phyloP scores from a whole-genome alignment of 768 basidiomycete species.

The Calocera cornea region DNA sequence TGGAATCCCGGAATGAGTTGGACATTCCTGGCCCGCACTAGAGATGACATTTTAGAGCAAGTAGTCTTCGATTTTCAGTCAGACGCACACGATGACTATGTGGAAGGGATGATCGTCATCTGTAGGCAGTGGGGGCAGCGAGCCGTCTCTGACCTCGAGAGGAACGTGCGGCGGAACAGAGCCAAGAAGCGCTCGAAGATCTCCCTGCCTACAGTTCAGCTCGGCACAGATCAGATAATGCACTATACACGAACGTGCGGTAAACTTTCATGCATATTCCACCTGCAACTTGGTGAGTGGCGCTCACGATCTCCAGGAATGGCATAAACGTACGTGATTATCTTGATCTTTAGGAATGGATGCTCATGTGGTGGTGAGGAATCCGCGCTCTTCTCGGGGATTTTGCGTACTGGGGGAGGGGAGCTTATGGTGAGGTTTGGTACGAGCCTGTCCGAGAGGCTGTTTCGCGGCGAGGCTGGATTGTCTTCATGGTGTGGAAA shows the following conservation, averaged over 20 bases:
- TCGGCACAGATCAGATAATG: background rate
- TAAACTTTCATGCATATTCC: conserved; percentile 78
- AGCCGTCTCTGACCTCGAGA: conserved; percentile 16
- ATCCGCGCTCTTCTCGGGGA: background rate
- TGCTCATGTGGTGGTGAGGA: background rate
- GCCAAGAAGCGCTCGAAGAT: conserved; percentile 58
- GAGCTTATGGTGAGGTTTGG: background rate
- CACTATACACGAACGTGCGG: conserved; percentile 41
- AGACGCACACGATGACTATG: conserved; percentile 55
- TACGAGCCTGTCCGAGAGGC: background rate
- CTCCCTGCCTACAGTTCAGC: conserved; percentile 36
- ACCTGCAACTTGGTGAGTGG: conserved; percentile 36
- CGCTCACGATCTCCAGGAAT: background rate
- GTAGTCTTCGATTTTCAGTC: background rate
- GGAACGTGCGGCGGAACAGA: conserved; percentile 36
- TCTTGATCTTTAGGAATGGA: background rate
- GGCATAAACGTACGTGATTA: background rate
- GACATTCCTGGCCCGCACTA: conserved; percentile 66
- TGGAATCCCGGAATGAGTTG: conserved; percentile 65
- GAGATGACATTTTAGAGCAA: conserved; percentile 15
- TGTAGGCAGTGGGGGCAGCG: conserved; percentile 36
- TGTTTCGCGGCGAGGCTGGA: background rate
- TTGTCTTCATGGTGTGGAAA: background rate
- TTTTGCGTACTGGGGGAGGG: background rate
- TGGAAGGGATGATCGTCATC: conserved; percentile 59